Percentiles rank a stretch among this genome's conserved stretches.
These are phyloP conservation scores for Saccharomycopsis fermentans DNA, from an alignment of 805 yeast species.

Conservation along the genomic window DNA sequence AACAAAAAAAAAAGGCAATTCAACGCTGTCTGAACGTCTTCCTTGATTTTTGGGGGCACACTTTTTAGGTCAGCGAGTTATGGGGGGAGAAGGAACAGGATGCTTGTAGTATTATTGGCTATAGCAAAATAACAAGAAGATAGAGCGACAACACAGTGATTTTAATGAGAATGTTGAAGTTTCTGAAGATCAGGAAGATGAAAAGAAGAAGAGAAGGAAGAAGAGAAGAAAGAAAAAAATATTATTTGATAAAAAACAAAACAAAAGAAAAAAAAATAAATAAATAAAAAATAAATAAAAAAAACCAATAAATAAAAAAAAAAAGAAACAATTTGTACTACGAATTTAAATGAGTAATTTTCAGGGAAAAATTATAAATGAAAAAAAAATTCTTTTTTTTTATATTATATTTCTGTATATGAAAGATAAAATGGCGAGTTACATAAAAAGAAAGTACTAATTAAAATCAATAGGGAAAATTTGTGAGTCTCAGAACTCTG, in stretches of 20 bases:
- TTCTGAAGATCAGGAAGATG: background rate
- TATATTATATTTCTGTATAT: no score
- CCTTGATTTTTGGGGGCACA: no score
- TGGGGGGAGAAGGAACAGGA: no score
- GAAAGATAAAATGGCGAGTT: background rate
- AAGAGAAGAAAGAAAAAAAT: background rate
- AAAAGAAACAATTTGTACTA: slow-evolving; percentile 1
- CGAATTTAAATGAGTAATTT: background rate
- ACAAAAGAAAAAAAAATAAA: background rate
- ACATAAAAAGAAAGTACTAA: background rate
- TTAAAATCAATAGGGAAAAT: background rate
- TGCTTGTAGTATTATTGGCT: background rate
- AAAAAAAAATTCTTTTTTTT: background rate
- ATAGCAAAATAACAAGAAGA: background rate
- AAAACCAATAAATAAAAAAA: background rate
- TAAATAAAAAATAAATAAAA: background rate
- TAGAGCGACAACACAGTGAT: background rate
- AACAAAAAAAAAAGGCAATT: no score
- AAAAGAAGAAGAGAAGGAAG: background rate
- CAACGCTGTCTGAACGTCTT: no score
- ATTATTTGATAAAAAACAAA: background rate
- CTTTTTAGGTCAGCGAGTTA: no score
- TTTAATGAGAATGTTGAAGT: background rate
- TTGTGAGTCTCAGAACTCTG: background rate
- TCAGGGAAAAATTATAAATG: background rate